Evolutionary conservation across 148 eudicot species (phyloP).

Genomic region (Cornus kousa): DNA sequence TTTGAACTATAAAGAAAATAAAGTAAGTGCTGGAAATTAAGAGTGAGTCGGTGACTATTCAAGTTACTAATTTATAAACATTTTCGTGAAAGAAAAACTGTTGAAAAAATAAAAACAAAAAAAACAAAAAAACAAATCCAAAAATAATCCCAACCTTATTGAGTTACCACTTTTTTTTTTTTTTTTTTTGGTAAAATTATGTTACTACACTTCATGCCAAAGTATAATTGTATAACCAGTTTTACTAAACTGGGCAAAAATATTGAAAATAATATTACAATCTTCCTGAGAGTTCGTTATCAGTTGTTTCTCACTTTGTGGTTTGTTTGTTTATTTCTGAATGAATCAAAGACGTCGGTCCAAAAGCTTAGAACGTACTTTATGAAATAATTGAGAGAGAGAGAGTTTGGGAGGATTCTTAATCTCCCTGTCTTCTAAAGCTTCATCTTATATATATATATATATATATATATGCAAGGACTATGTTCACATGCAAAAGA

Average conservation of each 20-base stretch:
- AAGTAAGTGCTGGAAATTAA: too few species aligned
- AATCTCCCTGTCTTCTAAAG: slow-evolving; percentile 56
- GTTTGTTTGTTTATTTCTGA: slow-evolving; percentile 14
- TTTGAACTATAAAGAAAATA: too few species aligned
- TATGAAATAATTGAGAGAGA: slow-evolving; percentile 36
- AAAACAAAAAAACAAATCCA: too few species aligned
- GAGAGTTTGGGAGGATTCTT: slow-evolving; percentile 30
- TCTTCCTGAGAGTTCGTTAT: slow-evolving; percentile 4
- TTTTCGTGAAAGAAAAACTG: too few species aligned
- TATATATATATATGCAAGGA: too few species aligned
- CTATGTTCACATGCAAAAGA: too few species aligned
- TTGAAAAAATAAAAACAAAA: too few species aligned
- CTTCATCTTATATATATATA: background rate
- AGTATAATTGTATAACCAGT: background rate
- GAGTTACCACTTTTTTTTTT: background rate
- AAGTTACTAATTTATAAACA: too few species aligned
- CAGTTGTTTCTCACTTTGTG: slow-evolving; percentile 10
- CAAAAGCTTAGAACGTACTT: slow-evolving; percentile 44
- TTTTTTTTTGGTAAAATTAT: background rate
- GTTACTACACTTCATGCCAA: background rate
- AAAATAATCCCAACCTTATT: background rate
- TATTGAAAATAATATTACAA: background rate
- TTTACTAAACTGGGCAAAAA: background rate
- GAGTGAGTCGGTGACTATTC: too few species aligned
- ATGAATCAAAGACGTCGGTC: slow-evolving; percentile 25